Evolutionary conservation across 306 rosid genomes (phyloP).

Genomic region (Hippophae rhamnoides): DNA sequence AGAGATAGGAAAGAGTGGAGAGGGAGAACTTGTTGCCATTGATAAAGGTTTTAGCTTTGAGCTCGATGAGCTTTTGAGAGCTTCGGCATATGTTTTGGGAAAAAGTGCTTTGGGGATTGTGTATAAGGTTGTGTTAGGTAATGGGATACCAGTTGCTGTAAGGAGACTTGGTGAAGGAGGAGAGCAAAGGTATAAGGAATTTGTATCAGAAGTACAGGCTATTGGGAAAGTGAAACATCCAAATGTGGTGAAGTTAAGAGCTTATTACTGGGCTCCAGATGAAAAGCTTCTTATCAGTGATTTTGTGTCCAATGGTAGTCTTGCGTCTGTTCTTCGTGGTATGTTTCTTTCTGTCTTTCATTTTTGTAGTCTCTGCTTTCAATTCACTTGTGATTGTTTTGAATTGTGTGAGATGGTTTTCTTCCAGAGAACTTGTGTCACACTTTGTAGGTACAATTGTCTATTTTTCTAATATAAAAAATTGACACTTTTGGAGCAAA

Average conservation of each 20-base stretch:
- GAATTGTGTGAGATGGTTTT: too few relatives aligned
- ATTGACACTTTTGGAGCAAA: too few relatives aligned
- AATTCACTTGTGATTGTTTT: too few relatives aligned
- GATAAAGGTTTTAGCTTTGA: constrained; percentile 82
- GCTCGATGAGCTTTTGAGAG: constrained; percentile 85
- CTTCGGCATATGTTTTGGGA: constrained; percentile 93
- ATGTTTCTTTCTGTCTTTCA: not conserved
- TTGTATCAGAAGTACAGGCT: constrained; percentile 77
- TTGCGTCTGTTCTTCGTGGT: constrained; percentile 80
- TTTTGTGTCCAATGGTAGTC: constrained; percentile 80
- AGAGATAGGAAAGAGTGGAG: constrained; percentile 33
- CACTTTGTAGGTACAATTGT: too few relatives aligned
- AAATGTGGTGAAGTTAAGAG: constrained; percentile 66
- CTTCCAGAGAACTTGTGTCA: too few relatives aligned
- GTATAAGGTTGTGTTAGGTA: constrained; percentile 91
- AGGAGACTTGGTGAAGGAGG: constrained; percentile 95
- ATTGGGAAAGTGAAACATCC: constrained; percentile 93
- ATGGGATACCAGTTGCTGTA: constrained; percentile 95
- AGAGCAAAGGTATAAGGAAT: constrained; percentile 86
- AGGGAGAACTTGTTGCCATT: constrained; percentile 77
- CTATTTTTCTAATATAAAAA: too few relatives aligned
- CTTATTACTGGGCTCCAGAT: constrained; percentile 93
- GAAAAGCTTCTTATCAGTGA: constrained; percentile 95
- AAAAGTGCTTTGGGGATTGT: constrained; percentile 95
- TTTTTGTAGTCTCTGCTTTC: too few relatives aligned